A percentile compares a stretch with the other conserved stretches of the same genome.
These are phyloP conservation scores for Penicillium longicatenatum DNA, from an alignment of 495 filamentous ascomycete genomes.

Conservation along the genomic window DNA sequence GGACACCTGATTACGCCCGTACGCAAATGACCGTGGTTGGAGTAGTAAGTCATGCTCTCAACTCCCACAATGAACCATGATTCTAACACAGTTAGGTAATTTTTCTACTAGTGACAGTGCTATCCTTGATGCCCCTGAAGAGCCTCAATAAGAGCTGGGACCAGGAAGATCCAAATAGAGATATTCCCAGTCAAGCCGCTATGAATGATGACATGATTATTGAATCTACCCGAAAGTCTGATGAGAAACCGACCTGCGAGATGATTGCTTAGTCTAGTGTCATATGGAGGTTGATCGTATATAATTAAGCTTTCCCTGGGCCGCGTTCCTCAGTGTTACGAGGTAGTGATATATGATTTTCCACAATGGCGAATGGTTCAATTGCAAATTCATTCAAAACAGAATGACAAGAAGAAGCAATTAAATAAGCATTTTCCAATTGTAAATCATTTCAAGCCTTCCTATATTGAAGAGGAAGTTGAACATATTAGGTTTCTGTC, in stretches of 20 bases:
- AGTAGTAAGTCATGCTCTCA: not conserved
- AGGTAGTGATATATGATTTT: not conserved
- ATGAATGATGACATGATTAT: not conserved
- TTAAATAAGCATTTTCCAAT: no score
- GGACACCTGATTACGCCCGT: not conserved
- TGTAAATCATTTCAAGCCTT: not conserved
- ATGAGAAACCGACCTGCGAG: not conserved
- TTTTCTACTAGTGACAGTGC: not conserved
- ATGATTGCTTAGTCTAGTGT: not conserved
- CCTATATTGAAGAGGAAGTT: not conserved
- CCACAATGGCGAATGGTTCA: not conserved
- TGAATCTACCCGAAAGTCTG: not conserved
- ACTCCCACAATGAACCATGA: not conserved
- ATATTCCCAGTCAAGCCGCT: not conserved
- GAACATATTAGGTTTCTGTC: not conserved
- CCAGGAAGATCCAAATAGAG: not conserved
- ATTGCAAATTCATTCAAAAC: no score
- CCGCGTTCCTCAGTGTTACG: not conserved
- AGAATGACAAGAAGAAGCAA: no score
- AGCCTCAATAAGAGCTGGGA: not conserved
- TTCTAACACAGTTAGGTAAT: not conserved
- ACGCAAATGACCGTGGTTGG: not conserved
- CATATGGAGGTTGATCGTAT: no score
- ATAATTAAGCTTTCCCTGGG: no score
- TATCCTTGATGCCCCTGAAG: not conserved